phyloP scores from a whole-genome alignment of 805 yeast species.

The Pichia nakasei region DNA sequence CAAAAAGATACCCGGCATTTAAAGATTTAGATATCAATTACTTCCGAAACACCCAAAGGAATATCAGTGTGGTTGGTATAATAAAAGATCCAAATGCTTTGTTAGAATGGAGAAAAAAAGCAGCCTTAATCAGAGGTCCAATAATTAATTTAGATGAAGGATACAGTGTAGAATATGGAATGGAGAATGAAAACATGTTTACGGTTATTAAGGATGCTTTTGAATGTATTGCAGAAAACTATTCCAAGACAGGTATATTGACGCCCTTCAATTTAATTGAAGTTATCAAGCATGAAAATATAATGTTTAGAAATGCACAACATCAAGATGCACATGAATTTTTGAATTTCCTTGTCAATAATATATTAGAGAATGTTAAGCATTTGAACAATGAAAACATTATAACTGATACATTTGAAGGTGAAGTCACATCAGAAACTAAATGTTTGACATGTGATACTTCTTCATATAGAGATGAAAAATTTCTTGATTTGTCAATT shows the following conservation, averaged over 20 bases:
- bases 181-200: conserved; percentile 39
- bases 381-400: conserved; percentile 14
- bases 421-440: conserved; percentile 76
- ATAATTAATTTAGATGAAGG: conserved; percentile 73
- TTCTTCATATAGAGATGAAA: conserved; percentile 72
- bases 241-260: conserved; percentile 67
- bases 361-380: conserved; percentile 46
- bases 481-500: conserved; percentile 76
- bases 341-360: conserved; percentile 74
- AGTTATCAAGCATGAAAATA: conserved; percentile 72
- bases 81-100: conserved; percentile 35
- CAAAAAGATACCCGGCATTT: conserved; percentile 25
- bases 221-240: conserved; percentile 71
- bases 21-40: conserved; percentile 29
- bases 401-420: conserved; percentile 64
- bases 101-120: conserved; percentile 67
- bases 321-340: conserved; percentile 99
- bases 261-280: conserved; percentile 71
- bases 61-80: conserved; percentile 38
- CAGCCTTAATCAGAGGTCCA: conserved; percentile 75
- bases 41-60: conserved; percentile 33
- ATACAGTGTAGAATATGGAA: conserved; percentile 40
- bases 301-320: conserved; percentile 80
- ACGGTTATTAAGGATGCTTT: conserved; percentile 76
- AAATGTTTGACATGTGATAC: conserved; percentile 87